Base-by-base conservation (phyloP, 257 asterid genomes). In the Anisodus tanguticus region DNA sequence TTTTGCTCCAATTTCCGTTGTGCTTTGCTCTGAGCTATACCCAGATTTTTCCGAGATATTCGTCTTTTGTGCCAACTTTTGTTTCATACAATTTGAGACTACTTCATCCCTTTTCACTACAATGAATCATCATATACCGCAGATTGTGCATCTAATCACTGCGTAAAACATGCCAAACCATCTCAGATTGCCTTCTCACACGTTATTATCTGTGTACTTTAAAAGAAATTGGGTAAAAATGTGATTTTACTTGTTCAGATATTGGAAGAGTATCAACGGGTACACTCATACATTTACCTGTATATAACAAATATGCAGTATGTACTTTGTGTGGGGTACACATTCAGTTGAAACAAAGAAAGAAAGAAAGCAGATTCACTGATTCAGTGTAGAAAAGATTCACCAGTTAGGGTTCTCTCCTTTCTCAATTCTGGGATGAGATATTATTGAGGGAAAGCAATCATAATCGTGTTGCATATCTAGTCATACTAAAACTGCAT, bases 361-460 rank as follows among this genome's bases (percentile, higher is more conserved):
- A 31, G 39, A 62, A 26, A 64, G 43, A 45, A 71, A 12, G 17
- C n/a, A 70, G 79, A 17, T 17, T 45, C 35, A 70, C 55, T 41
- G 55, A 70, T 41, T 47, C 37, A 43, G 79, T 4, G 16, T 43
- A 71, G 37, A 43, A 43, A 43, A 19, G 11, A n/a, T 71, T 70
- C 71, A 11, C 9, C 71, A 26, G 57, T 71, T 71, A 71, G 17
- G 57, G 16, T n/a, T 43, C 79, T n/a, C 79, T n/a, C 54, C 79
- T 71, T 71, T 43, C 16, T 71, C 79, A 71, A 71, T 71, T 71
- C 57, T 43, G 79, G 79, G 79, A 71, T n/a, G 79, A 43, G 57
- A 71, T 71, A 71, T 45, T n/a, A 71, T 37, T n/a, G 37, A 71
- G 57, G 35, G 79, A 43, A 11, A 8, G 54, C 16, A 71, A 71